Conservation (phyloP, 2,329 filamentous ascomycete genomes). For the Microcyclosporella mali region DNA sequence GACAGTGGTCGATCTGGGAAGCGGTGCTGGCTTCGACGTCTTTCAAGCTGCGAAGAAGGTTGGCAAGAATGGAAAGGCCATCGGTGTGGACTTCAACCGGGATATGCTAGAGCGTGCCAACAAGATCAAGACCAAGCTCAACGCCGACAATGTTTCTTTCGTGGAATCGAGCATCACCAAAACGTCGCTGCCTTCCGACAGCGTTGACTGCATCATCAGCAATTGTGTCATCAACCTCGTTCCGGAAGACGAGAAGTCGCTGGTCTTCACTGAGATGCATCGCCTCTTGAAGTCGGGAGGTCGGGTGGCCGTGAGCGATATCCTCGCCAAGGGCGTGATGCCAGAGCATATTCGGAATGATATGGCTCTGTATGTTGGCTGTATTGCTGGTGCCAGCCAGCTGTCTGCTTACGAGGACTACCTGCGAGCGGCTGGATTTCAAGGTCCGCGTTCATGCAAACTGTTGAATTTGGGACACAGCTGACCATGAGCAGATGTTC, state of each 20-base stretch:
- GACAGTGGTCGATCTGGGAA: conserved; percentile 7
- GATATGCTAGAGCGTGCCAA: conserved; percentile 8
- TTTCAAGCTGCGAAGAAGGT: conserved; percentile 10
- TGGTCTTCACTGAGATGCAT: conserved; percentile 11
- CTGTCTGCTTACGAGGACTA: conserved; percentile 5
- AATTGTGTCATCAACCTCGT: conserved; percentile 11
- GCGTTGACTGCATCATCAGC: conserved; percentile 9
- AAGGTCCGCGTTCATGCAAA: background rate
- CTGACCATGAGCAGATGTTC: background rate
- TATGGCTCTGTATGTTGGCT: conserved; percentile 10
- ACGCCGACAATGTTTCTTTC: conserved; percentile 5
- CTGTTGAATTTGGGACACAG: background rate
- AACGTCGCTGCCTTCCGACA: background rate
- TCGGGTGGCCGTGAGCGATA: conserved; percentile 6
- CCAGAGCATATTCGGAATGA: conserved; percentile 2
- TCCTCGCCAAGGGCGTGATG: conserved; percentile 7
- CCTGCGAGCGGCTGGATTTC: conserved; percentile 6
- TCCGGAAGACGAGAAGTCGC: conserved; percentile 7
- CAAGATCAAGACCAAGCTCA: conserved; percentile 6
- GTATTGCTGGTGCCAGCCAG: conserved; percentile 7
- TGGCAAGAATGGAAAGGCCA: conserved; percentile 3
- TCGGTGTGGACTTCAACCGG: conserved; percentile 6
- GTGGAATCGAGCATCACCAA: conserved; percentile 6
- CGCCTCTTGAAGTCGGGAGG: conserved; percentile 5
- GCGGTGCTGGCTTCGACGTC: conserved; percentile 9